Evolutionary conservation across 2,329 filamentous ascomycete species (phyloP).

Genomic region (Aureobasidium sp.): DNA sequence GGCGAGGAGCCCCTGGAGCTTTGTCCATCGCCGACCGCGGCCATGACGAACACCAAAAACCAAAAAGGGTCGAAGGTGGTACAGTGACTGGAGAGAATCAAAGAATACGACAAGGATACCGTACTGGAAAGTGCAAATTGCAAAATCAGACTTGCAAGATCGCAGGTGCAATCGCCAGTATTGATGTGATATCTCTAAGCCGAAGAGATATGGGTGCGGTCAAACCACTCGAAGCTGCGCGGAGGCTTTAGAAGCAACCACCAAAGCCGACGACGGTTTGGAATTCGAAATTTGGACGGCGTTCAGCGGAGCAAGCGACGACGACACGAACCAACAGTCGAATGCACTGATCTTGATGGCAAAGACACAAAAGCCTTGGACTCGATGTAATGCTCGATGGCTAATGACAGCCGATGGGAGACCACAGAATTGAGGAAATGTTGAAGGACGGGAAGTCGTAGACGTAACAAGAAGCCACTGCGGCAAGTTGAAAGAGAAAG

Average conservation of each 20-base stretch:
- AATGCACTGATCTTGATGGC: background rate
- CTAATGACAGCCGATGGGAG: background rate
- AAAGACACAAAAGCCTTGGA: background rate
- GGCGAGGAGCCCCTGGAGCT: conserved; percentile 16
- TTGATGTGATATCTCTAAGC: background rate
- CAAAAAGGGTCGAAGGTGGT: conserved; percentile 5
- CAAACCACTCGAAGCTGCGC: conserved; percentile 8
- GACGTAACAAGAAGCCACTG: background rate
- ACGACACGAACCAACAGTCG: background rate
- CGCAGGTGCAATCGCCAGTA: background rate
- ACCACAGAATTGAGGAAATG: background rate
- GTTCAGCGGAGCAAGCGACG: background rate
- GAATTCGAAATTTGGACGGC: background rate
- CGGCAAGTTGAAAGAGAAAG: conserved; percentile 3
- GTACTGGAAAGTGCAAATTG: background rate
- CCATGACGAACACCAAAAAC: conserved; percentile 16
- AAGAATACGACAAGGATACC: background rate
- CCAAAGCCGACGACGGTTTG: conserved; percentile 15
- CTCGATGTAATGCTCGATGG: background rate
- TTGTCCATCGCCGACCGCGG: conserved; percentile 10
- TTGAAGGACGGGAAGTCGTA: background rate
- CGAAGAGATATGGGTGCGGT: conserved; percentile 2
- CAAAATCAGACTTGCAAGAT: background rate
- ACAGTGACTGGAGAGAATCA: background rate
- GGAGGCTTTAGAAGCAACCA: conserved; percentile 3